phyloP scores from a whole-genome alignment of 805 yeast genomes.

The Metschnikowia reukaufii region DNA sequence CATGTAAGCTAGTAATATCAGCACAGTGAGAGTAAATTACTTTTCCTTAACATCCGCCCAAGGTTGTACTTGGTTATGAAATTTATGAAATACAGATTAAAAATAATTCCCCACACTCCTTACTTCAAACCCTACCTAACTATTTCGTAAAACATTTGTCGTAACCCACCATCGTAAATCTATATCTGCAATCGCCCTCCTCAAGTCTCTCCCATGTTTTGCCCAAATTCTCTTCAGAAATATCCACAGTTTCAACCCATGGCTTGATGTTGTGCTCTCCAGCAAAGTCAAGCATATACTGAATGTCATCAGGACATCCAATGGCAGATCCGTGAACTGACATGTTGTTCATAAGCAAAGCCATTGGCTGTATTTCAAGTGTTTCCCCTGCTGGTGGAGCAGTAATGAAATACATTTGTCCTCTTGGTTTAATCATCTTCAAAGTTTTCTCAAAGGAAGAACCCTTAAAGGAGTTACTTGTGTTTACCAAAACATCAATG shows the following conservation, averaged over 20 bases:
- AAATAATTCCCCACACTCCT: too few relatives aligned
- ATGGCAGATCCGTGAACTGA: slow-evolving; percentile 19
- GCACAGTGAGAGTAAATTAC: too few relatives aligned
- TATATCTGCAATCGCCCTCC: slow-evolving; percentile 19
- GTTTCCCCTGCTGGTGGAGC: slow-evolving; percentile 16
- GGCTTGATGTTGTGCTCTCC: slow-evolving; percentile 21
- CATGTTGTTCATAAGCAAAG: slow-evolving; percentile 14
- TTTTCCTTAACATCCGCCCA: too few relatives aligned
- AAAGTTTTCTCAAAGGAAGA: slow-evolving; percentile 17
- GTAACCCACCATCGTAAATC: slow-evolving; percentile 21
- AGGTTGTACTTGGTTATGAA: too few relatives aligned
- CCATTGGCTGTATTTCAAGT: slow-evolving; percentile 12
- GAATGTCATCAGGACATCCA: slow-evolving; percentile 17
- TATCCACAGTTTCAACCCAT: slow-evolving; percentile 21
- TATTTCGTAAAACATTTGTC: slow-evolving; percentile 19
- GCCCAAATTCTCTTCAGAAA: slow-evolving; percentile 18
- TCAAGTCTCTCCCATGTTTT: slow-evolving; percentile 18
- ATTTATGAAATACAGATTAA: too few relatives aligned
- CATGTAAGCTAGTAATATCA: too few relatives aligned
- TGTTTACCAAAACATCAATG: slow-evolving; percentile 19
- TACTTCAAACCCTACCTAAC: neutral
- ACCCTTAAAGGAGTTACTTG: slow-evolving; percentile 21
- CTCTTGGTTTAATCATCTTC: slow-evolving; percentile 17
- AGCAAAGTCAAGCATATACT: slow-evolving; percentile 21
- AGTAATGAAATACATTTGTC: slow-evolving; percentile 19